Evolutionary conservation across 768 basidiomycete species (phyloP).

Genomic region (Termitomyces sp.): DNA sequence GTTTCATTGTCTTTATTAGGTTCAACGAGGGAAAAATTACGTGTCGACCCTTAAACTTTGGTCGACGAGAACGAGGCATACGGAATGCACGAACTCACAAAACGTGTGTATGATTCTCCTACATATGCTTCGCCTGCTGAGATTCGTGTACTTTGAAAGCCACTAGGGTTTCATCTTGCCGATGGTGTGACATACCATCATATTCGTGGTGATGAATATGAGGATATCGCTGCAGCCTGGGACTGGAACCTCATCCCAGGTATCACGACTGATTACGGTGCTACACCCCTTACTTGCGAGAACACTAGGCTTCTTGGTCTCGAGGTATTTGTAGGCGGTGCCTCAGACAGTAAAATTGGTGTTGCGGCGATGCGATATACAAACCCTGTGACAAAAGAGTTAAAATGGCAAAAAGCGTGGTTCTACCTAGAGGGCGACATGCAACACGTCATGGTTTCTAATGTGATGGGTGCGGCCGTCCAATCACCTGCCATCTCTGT

Average conservation of each 20-base stretch:
- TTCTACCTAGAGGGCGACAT: constrained; percentile 65
- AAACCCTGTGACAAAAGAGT: constrained; percentile 50
- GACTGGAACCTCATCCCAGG: constrained; percentile 79
- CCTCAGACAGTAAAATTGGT: constrained; percentile 51
- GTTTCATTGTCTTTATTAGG: constrained; percentile 27
- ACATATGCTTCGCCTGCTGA: not conserved
- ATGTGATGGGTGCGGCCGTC: constrained; percentile 37
- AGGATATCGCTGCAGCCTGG: constrained; percentile 69
- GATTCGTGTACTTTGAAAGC: constrained; percentile 25
- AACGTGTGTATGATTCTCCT: constrained; percentile 34
- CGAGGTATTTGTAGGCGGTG: constrained; percentile 63
- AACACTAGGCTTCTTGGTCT: constrained; percentile 38
- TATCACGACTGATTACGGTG: constrained; percentile 59
- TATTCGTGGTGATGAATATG: constrained; percentile 61
- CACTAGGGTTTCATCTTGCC: constrained; percentile 66
- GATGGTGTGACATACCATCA: constrained; percentile 64
- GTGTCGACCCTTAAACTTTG: constrained; percentile 62
- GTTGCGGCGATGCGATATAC: constrained; percentile 64
- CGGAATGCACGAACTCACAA: constrained; percentile 60
- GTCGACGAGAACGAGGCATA: constrained; percentile 52
- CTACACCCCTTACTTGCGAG: constrained; percentile 47
- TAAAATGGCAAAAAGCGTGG: constrained; percentile 68
- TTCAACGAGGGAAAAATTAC: constrained; percentile 56
- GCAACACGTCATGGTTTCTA: constrained; percentile 57
- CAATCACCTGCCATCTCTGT: constrained; percentile 50